Base-by-base conservation (phyloP, 768 basidiomycete species). In the Lyophyllum semitale region DNA sequence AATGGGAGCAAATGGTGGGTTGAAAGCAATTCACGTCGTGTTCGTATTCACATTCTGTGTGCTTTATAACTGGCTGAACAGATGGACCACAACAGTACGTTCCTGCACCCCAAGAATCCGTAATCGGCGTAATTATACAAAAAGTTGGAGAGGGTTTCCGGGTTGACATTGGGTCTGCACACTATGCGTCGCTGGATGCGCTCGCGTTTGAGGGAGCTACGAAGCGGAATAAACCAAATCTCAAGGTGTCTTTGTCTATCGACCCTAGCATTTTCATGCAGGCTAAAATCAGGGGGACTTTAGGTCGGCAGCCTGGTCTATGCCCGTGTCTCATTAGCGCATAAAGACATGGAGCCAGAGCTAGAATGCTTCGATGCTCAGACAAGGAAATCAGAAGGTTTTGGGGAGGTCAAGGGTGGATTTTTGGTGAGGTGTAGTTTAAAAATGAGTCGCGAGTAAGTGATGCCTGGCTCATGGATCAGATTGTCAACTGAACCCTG, bases 291-390 rank as follows among this genome's bases (percentile, higher is more conserved):
- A 41, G 40, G 26, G n/a, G 17, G 20, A 27, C 13, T 48, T 12
- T 60, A 98, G 96, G 87, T 98, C 43, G 96, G 96, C 26, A 84
- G 89, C 4, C 72, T 98, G 29, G 82, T 99, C 1, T 98, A 96
- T 68, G 94, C 94, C 0, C 84, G 95, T 23, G 88, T 99, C 27
- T 94, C 94, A 13, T 76, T 96, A 20, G 95, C 97, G 5, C 93
- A 95, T 66, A 91, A 94, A 65, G 95, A 98, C 69, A 95, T 98
- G 91, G 97, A 99, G 51, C 95, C 97, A 1, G 97, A 99, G 66
- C 76, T 99, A 8, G 94, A 97, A 67, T 99, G 97, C 68, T 93
- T 97, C 63, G 93, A 98, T 65, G 91, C 93, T 1, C 89, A 94
- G 62, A 93, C 92, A 23, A 87, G 85, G 59, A 98, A 97, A 71